These are phyloP conservation scores for Gymnopilus junonius DNA, from an alignment of 768 basidiomycete genomes.

Conservation along the genomic window DNA sequence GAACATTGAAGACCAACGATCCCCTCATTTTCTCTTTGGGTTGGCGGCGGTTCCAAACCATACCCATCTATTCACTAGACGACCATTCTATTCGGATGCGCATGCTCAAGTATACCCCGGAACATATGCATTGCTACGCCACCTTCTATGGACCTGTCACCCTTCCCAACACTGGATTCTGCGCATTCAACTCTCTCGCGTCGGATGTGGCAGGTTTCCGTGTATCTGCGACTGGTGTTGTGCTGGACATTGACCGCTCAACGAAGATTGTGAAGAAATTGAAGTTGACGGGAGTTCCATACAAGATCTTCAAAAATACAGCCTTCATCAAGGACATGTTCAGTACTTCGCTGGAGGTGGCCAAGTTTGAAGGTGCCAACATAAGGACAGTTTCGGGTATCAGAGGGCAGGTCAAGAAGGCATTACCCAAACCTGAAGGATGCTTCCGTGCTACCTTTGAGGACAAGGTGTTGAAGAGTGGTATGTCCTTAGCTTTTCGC, in stretches of 20 bases:
- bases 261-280: slow-evolving; percentile 98
- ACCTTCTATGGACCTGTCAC: slow-evolving; percentile 96
- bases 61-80: slow-evolving; percentile 95
- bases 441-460: slow-evolving; percentile 97
- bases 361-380: slow-evolving; percentile 98
- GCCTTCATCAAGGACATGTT: slow-evolving; percentile 99
- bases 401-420: slow-evolving; percentile 96
- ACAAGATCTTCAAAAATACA: slow-evolving; percentile 99
- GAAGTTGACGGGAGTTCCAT: slow-evolving; percentile 93
- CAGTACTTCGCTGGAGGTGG: slow-evolving; percentile 88
- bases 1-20: slow-evolving; percentile 95
- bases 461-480: slow-evolving; percentile 95
- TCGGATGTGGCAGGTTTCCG: slow-evolving; percentile 78
- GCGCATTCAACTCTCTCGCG: slow-evolving; percentile 88
- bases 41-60: slow-evolving; percentile 94
- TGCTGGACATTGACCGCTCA: slow-evolving; percentile 90
- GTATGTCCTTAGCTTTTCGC: slow-evolving; percentile 49
- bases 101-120: slow-evolving; percentile 99
- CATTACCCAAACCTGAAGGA: slow-evolving; percentile 92
- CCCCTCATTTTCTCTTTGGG: slow-evolving; percentile 97
- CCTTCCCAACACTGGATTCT: slow-evolving; percentile 94
- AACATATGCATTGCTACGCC: slow-evolving; percentile 99
- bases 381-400: slow-evolving; percentile 95
- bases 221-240: slow-evolving; percentile 91
- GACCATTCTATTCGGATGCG: slow-evolving; percentile 99